Base-by-base conservation (phyloP, 2,329 filamentous ascomycete genomes). In the Pseudogymnoascus sp. region DNA sequence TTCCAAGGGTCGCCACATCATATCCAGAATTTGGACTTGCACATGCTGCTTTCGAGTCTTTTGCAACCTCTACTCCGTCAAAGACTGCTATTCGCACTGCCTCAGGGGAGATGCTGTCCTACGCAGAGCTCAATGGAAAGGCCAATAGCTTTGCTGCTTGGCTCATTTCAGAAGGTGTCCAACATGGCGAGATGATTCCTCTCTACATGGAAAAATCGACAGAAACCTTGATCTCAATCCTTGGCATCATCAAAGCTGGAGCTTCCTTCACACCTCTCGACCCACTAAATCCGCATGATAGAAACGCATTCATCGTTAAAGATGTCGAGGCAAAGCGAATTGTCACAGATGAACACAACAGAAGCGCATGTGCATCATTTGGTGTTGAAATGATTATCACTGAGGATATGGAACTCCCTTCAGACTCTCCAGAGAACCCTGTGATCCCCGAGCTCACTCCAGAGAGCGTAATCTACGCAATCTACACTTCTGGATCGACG, bases 401-500 rank as follows among this genome's bases (percentile, higher is more conserved):
- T 1, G 60, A 61, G 14, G 39, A 25, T 4, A 39, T 39, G 60
- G 60, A 61, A 4, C 39, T 39, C 4, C 34, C 34, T 25, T 43
- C 34, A 3, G 34, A 61, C 11, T 36, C 14, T 28, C 4, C n/a
- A 16, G 23, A 39, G 34, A 62, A 57, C 21, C 61, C 61, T n/a
- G 21, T 51, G 7, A 19, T 41, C 14, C 25, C 19, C 1, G 34
- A 25, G 6, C 39, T 43, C 14, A 62, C 41, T 10, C 61, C 61
- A 21, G 37, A 36, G 4, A 60, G 39, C 28, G 36, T 62, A 11
- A 54, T 54, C 11, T 63, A 63, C 34, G 62, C 54, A 39, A 31
- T 63, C 28, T 63, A 61, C 34, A 63, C 62, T 13, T 63, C 62
- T 39, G 60, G 60, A 13, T 61, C 60, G 21, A 61, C 60, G 14